Base-by-base conservation (phyloP, 345 rosid genomes). In the Sisymbrium irio region DNA sequence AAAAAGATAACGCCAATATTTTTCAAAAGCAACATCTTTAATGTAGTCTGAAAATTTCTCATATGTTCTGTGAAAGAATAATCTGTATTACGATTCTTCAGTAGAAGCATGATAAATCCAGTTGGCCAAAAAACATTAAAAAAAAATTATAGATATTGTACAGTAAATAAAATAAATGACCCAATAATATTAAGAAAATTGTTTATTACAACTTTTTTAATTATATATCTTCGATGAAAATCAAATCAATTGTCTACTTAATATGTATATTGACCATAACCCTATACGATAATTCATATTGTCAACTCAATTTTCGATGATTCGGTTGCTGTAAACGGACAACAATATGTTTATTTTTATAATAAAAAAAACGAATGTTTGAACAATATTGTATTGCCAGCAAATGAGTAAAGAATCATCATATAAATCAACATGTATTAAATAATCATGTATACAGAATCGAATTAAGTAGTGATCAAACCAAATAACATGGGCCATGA, bases 1-100 rank as follows among this genome's bases (percentile, higher is more conserved):
- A 42, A 61, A 2, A 6, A 15, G 11, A 7, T 46, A 35, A 30
- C 30, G 9, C 45, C 17, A 46, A 37, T 4, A 30, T 53, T 41
- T 57, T 63, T 56, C 35, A 13, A 32, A 30, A 58, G 18, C 17
- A 59, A 46, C 37, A 70, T 27, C 14, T 45, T 69, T 60, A 15
- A 20, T 60, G 45, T 42, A 9, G 63, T 32, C 64, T 69, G 63
- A 54, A 53, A 54, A 6, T 54, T 54, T 17, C 62, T 25, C n/a
- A 50, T n/a, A 14, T 5, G 49, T 35, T 7, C 7, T 40, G 17
- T 17, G 30, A 32, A 46, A 11, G 19, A 18, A 64, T 30, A 28
- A 45, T 11, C 6, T 39, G 27, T 20, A 14, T 9, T 18, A 56
- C 45, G 19, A 19, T 69, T 45, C n/a, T 19, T 42, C 20, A 13